These are phyloP conservation scores for Coemansia sp. DNA, from an alignment of 192 early-diverging fungal genomes.

Conservation along the genomic window DNA sequence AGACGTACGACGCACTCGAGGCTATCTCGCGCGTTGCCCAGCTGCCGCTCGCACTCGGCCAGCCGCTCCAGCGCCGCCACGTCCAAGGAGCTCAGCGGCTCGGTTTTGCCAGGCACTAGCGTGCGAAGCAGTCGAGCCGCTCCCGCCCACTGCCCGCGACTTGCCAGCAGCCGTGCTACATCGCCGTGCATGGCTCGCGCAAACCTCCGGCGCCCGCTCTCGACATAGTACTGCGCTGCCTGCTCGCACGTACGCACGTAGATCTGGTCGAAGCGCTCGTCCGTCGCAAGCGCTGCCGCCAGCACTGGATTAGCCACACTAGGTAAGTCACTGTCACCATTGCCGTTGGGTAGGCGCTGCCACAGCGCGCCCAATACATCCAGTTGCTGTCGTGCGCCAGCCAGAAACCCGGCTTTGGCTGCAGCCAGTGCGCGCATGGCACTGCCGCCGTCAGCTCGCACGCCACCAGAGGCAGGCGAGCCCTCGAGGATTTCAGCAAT, in stretches of 20 bases:
- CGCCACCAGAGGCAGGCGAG: slow-evolving; percentile 20
- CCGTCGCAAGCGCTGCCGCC: slow-evolving; percentile 37
- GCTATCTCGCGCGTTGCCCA: slow-evolving; percentile 21
- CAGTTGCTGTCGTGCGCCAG: slow-evolving; percentile 46
- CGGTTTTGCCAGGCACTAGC: slow-evolving; percentile 17
- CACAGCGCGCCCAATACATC: slow-evolving; percentile 44
- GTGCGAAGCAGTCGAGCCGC: slow-evolving; percentile 33
- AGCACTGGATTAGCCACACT: slow-evolving; percentile 45
- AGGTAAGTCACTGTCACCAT: neutral
- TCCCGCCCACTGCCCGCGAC: slow-evolving; percentile 36
- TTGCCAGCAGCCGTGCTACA: slow-evolving; percentile 40
- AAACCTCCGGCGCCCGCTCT: slow-evolving; percentile 45
- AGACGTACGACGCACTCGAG: slow-evolving; percentile 27
- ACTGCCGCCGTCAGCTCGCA: neutral
- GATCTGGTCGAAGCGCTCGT: slow-evolving; percentile 52
- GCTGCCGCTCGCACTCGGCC: slow-evolving; percentile 35
- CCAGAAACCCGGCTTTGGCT: slow-evolving; percentile 53
- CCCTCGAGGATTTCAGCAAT: slow-evolving; percentile 56
- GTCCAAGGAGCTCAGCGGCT: slow-evolving; percentile 17
- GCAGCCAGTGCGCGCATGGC: slow-evolving; percentile 29
- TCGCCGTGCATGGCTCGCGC: slow-evolving; percentile 47
- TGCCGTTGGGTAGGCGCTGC: slow-evolving; percentile 14
- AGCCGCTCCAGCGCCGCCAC: slow-evolving; percentile 30
- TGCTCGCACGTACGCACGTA: slow-evolving; percentile 52
- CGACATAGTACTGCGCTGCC: slow-evolving; percentile 52